These are phyloP conservation scores for Arthroderma sp. DNA, from an alignment of 2,329 filamentous ascomycete genomes.

Conservation along the genomic window DNA sequence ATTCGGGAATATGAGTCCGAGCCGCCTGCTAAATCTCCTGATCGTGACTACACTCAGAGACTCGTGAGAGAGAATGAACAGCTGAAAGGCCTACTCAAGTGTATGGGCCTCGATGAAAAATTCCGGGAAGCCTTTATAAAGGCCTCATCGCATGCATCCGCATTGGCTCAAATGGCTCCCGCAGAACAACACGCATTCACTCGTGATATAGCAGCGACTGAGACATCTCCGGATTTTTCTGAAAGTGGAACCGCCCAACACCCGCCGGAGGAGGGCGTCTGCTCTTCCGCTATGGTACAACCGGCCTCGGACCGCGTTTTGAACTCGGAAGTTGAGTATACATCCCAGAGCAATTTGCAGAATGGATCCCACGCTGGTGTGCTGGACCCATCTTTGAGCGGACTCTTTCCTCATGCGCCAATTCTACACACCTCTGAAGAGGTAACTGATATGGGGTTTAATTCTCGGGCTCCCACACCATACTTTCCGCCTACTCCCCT, in stretches of 20 bases:
- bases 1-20: not conserved
- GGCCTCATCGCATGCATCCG: not conserved
- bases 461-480: not conserved
- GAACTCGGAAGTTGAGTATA: not conserved
- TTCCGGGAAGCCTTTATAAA: not conserved
- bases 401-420: not conserved
- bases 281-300: not conserved
- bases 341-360: not conserved
- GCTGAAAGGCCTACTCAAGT: not conserved
- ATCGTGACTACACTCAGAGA: not conserved
- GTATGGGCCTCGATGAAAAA: not conserved
- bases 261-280: not conserved
- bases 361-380: not conserved
- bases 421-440: not conserved
- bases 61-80: not conserved
- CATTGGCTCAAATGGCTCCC: not conserved
- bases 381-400: not conserved
- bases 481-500: not conserved
- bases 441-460: not conserved
- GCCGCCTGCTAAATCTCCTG: not conserved
- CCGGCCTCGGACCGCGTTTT: not conserved
- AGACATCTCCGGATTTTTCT: not conserved
- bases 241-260: not conserved
- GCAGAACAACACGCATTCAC: not conserved
- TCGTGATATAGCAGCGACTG: not conserved